Evolutionary conservation across 2,329 filamentous ascomycete species (phyloP).

Genomic region (Mycosphaerella arachidis): DNA sequence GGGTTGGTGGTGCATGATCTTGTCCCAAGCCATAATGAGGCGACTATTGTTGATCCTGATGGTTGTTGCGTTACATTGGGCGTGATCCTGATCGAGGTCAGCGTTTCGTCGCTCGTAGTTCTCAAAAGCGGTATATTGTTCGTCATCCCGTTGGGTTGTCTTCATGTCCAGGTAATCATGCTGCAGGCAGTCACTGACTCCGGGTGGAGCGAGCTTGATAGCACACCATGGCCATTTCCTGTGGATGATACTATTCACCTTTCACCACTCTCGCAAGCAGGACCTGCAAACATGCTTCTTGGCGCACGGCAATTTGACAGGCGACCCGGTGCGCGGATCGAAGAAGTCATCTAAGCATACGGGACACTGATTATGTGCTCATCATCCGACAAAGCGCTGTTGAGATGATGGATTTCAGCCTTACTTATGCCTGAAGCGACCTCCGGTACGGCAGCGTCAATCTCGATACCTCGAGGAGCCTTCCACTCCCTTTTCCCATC

Average conservation of each 20-base stretch:
- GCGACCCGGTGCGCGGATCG: not conserved
- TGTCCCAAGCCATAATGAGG: not conserved
- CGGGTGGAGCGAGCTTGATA: not conserved
- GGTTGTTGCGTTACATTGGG: not conserved
- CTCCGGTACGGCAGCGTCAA: not conserved
- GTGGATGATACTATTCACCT: not conserved
- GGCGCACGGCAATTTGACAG: not conserved
- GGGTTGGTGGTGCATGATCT: not conserved
- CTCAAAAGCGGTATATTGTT: conserved; percentile 10
- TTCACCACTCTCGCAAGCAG: not conserved
- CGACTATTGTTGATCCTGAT: not conserved
- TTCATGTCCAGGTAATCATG: conserved; percentile 5
- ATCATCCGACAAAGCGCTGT: not conserved
- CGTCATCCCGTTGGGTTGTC: conserved; percentile 2
- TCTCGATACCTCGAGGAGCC: not conserved
- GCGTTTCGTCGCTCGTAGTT: conserved; percentile 14
- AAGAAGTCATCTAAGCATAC: not conserved
- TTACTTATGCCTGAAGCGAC: not conserved
- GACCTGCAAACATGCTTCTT: not conserved
- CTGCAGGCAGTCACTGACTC: not conserved
- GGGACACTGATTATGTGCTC: not conserved
- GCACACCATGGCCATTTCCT: not conserved
- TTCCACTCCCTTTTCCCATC: not conserved
- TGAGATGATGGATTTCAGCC: not conserved
- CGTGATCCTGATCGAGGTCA: conserved; percentile 10